Conservation (phyloP, 805 yeast species). For the Pichia phayaonensis region DNA sequence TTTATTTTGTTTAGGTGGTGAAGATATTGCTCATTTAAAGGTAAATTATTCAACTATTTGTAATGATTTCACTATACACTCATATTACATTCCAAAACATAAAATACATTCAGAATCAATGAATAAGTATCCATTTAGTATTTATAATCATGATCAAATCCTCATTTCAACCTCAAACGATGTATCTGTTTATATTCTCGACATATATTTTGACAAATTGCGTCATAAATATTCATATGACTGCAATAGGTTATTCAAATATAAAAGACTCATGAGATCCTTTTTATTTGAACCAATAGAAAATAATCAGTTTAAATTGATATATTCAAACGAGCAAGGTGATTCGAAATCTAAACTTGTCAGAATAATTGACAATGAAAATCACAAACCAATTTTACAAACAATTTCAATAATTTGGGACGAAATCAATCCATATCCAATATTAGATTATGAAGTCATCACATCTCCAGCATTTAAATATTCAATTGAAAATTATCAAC, state of each 20-base stretch:
- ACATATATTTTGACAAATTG: conserved; percentile 17
- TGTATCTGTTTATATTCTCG: conserved; percentile 21
- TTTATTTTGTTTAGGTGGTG: conserved; percentile 22
- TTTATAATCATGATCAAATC: conserved; percentile 22
- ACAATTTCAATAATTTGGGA: conserved; percentile 16
- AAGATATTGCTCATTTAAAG: conserved; percentile 12
- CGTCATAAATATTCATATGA: conserved; percentile 14
- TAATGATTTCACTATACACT: conserved; percentile 9
- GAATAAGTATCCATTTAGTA: conserved; percentile 15
- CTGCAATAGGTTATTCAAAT: conserved; percentile 18
- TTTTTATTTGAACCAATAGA: conserved; percentile 21
- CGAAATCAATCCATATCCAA: conserved; percentile 20
- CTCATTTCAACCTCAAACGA: conserved; percentile 17
- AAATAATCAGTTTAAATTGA: conserved; percentile 12
- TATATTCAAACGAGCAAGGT: conserved; percentile 22
- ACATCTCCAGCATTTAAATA: conserved; percentile 12
- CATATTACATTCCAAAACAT: conserved; percentile 22
- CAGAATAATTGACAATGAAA: conserved; percentile 9
- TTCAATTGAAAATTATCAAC: conserved; percentile 15
- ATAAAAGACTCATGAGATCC: conserved; percentile 14
- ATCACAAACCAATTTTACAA: conserved; percentile 14
- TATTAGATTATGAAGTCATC: conserved; percentile 20
- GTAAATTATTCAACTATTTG: not conserved
- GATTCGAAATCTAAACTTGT: conserved; percentile 18
- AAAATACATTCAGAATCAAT: conserved; percentile 11